phyloP scores from a whole-genome alignment of 129 eudicot genomes.

The Artemisia annua region DNA sequence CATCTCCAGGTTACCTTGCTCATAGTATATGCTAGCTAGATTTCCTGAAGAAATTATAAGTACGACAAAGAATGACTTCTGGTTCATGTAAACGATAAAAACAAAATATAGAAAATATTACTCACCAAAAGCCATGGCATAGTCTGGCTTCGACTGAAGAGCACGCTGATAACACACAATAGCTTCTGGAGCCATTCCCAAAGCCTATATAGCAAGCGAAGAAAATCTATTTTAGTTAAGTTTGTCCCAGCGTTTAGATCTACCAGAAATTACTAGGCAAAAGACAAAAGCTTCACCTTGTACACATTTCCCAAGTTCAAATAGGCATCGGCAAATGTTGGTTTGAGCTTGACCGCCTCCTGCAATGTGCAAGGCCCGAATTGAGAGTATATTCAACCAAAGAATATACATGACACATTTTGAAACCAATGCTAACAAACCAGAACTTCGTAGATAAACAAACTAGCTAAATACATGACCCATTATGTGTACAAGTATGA shows the following conservation, averaged over 20 bases:
- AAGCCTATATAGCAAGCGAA: slow-evolving; percentile 63
- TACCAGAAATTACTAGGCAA: slow-evolving; percentile 33
- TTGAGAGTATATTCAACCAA: slow-evolving; percentile 19
- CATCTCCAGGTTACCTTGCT: slow-evolving; percentile 93
- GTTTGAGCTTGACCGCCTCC: slow-evolving; percentile 97
- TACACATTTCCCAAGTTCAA: slow-evolving; percentile 86
- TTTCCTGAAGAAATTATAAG: slow-evolving; percentile 54
- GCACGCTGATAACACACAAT: slow-evolving; percentile 86
- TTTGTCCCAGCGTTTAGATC: slow-evolving; percentile 24
- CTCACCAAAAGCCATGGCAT: slow-evolving; percentile 92
- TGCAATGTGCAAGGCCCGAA: slow-evolving; percentile 27
- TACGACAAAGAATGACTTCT: slow-evolving; percentile 8
- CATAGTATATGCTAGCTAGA: slow-evolving; percentile 80
- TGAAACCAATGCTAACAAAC: slow-evolving; percentile 1
- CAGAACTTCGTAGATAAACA: background rate
- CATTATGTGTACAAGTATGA: background rate
- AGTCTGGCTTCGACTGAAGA: slow-evolving; percentile 83
- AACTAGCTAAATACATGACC: slow-evolving; percentile 16
- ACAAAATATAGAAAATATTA: background rate
- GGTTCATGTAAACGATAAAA: slow-evolving; percentile 9
- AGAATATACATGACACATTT: slow-evolving; percentile 1
- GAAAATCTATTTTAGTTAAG: slow-evolving; percentile 17
- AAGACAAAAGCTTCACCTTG: slow-evolving; percentile 53
- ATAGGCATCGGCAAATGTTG: slow-evolving; percentile 81
- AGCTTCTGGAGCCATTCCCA: slow-evolving; percentile 88